Evolutionary conservation across 1,284 basidiomycete genomes (phyloP).

Genomic region (Testicularia cyperi): DNA sequence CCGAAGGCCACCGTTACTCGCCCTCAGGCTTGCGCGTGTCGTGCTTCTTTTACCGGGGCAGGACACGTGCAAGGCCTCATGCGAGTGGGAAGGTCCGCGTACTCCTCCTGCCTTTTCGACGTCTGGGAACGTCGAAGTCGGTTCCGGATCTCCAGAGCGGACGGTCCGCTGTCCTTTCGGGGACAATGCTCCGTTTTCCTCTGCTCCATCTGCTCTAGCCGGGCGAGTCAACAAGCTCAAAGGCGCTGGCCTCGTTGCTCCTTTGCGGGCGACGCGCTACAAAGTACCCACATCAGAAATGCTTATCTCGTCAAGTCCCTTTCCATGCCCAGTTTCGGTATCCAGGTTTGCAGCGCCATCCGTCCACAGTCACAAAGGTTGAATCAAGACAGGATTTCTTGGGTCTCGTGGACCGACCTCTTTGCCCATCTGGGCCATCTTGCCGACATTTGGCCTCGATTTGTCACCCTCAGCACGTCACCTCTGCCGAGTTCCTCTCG

Average conservation of each 20-base stretch:
- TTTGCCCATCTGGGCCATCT: no score
- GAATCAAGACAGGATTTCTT: no score
- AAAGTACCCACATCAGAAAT: conserved; percentile 47
- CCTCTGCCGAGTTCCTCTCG: no score
- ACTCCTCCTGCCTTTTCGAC: conserved; percentile 51
- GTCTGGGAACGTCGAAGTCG: conserved; percentile 14
- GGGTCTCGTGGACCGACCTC: no score
- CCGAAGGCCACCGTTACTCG: conserved; percentile 59
- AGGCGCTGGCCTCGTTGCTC: conserved; percentile 27
- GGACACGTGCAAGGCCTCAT: conserved; percentile 17
- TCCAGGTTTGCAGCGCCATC: no score
- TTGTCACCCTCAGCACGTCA: no score
- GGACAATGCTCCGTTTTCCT: conserved; percentile 11
- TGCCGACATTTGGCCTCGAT: no score
- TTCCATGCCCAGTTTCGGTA: conserved; percentile 4
- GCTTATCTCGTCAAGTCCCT: conserved; percentile 32
- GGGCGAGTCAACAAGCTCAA: conserved; percentile 45
- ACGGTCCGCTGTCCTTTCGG: conserved; percentile 7
- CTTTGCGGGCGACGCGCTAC: conserved; percentile 9
- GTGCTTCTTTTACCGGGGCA: conserved; percentile 8
- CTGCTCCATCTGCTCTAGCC: conserved; percentile 39
- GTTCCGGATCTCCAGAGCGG: conserved; percentile 27
- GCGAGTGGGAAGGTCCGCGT: conserved; percentile 60
- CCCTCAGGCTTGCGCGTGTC: conserved; percentile 10
- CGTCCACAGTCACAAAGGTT: no score